phyloP scores from a whole-genome alignment of 768 basidiomycete genomes.

The Stropharia rugosoannulata region DNA sequence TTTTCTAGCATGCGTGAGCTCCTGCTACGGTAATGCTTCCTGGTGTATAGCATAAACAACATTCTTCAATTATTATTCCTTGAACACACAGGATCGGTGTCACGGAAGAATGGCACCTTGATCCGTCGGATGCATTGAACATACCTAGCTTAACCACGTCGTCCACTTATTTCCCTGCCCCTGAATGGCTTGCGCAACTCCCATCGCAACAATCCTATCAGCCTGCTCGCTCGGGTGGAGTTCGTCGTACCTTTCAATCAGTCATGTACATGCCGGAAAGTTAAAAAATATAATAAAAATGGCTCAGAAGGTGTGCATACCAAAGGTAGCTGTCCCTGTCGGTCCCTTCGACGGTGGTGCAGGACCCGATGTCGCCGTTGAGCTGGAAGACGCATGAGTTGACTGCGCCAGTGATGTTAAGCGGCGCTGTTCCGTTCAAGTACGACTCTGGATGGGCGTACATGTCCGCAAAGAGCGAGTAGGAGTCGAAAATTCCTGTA shows the following conservation, averaged over 20 bases:
- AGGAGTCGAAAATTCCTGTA: conserved; percentile 59
- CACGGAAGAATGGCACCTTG: too few species aligned
- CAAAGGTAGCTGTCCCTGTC: conserved; percentile 61
- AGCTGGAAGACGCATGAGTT: conserved; percentile 44
- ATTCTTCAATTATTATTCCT: too few species aligned
- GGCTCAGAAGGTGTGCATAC: conserved; percentile 28
- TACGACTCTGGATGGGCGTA: conserved; percentile 47
- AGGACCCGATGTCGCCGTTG: conserved; percentile 26
- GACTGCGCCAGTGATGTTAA: conserved; percentile 54
- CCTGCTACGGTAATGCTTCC: too few species aligned
- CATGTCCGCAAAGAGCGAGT: conserved; percentile 61
- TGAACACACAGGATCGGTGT: too few species aligned
- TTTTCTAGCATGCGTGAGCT: too few species aligned
- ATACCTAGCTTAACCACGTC: conserved; percentile 45
- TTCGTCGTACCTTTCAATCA: conserved; percentile 44
- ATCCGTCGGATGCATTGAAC: too few species aligned
- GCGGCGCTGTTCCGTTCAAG: conserved; percentile 62
- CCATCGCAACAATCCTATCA: conserved; percentile 49
- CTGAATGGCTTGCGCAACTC: conserved; percentile 47
- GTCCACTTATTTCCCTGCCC: conserved; percentile 44
- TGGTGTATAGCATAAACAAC: too few species aligned
- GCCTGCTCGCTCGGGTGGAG: conserved; percentile 62
- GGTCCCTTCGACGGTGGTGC: conserved; percentile 38
- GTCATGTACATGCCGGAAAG: not conserved
- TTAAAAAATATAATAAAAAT: not conserved